Percentiles rank a stretch among this genome's conserved stretches.
Evolutionary conservation across 2,329 filamentous ascomycete genomes (phyloP).

Genomic region (Colletotrichum lindemuthianum): DNA sequence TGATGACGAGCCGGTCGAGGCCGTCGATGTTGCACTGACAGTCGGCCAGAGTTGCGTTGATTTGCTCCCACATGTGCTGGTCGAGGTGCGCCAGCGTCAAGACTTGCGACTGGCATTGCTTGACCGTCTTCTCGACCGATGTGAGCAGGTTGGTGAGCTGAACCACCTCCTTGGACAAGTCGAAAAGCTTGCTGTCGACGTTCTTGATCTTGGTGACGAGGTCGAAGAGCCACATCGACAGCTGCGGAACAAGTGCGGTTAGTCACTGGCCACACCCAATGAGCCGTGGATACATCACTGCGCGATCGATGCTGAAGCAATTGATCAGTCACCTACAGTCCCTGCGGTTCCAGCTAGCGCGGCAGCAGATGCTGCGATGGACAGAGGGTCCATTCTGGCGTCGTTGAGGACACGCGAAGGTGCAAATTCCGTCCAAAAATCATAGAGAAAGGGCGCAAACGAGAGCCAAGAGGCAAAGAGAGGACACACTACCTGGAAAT

Average conservation of each 20-base stretch:
- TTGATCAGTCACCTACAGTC: neutral
- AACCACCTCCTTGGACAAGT: constrained; percentile 11
- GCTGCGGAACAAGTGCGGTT: neutral
- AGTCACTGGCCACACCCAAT: neutral
- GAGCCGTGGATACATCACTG: neutral
- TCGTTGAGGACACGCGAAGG: neutral
- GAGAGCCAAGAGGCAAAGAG: too few species aligned
- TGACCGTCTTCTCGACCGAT: constrained; percentile 24
- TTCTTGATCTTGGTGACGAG: constrained; percentile 13
- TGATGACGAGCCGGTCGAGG: constrained; percentile 2
- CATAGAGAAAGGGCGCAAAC: too few species aligned
- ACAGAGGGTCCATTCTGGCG: constrained; percentile 9
- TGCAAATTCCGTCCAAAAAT: too few species aligned
- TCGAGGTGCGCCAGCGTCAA: constrained; percentile 13
- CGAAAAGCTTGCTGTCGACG: constrained; percentile 13
- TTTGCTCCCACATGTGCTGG: constrained; percentile 25
- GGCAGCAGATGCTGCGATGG: constrained; percentile 12
- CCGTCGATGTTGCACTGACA: constrained; percentile 11
- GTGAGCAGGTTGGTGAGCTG: constrained; percentile 1
- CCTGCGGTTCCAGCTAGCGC: neutral
- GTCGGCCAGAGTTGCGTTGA: constrained; percentile 7
- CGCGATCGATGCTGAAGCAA: neutral
- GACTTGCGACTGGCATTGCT: neutral
- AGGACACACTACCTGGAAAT: too few species aligned
- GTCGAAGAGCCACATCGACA: constrained; percentile 9